These are phyloP conservation scores for Hura crepitans DNA, from an alignment of 441 rosid genomes.

Conservation along the genomic window DNA sequence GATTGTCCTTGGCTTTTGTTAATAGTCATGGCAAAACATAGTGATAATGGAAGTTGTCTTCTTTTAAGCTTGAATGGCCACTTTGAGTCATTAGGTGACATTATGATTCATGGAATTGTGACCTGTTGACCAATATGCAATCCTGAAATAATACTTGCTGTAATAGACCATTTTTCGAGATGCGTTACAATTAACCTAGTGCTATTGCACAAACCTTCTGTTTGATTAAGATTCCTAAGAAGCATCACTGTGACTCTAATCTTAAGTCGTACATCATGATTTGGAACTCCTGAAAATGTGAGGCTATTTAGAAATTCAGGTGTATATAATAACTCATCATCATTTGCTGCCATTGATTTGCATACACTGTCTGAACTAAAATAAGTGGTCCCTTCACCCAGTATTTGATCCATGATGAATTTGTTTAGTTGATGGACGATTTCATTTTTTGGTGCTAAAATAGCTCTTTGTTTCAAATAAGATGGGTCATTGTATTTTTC, in stretches of 20 bases:
- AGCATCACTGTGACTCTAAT: not conserved
- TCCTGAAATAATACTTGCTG: too few relatives aligned
- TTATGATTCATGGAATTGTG: not conserved
- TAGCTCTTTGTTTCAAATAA: too few relatives aligned
- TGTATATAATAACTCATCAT: too few relatives aligned
- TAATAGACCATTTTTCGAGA: not conserved
- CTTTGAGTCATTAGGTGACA: not conserved
- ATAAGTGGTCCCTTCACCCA: too few relatives aligned
- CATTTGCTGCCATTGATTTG: too few relatives aligned
- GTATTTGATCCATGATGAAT: too few relatives aligned
- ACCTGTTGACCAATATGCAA: too few relatives aligned
- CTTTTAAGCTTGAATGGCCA: not conserved
- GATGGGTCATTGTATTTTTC: too few relatives aligned
- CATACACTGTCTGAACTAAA: too few relatives aligned
- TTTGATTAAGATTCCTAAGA: not conserved
- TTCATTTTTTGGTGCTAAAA: too few relatives aligned
- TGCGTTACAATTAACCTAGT: not conserved
- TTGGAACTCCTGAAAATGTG: not conserved
- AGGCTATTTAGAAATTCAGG: too few relatives aligned
- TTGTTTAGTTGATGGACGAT: too few relatives aligned
- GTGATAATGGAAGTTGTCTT: not conserved
- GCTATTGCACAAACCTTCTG: not conserved
- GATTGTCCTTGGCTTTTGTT: slow-evolving; percentile 8
- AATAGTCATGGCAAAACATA: slow-evolving; percentile 12
- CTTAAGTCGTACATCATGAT: not conserved